Evolutionary conservation across 2,329 filamentous ascomycete species (phyloP).

Genomic region (Apiospora saccharicola): DNA sequence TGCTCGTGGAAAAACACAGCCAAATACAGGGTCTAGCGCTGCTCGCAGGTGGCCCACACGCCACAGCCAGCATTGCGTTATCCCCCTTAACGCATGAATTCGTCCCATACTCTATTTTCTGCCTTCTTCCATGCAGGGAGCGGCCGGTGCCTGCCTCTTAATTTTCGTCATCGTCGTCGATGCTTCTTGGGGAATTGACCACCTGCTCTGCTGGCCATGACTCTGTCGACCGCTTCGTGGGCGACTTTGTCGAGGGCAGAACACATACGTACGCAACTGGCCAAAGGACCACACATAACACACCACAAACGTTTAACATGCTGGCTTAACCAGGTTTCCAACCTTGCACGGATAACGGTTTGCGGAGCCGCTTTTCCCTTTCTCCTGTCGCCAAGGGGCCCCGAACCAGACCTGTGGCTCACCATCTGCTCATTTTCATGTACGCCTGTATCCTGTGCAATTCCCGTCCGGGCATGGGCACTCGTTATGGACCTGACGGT

Average conservation of each 20-base stretch:
- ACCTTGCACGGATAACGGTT: conserved; percentile 13
- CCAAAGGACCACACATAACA: neutral
- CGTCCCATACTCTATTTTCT: conserved; percentile 13
- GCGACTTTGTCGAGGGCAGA: neutral
- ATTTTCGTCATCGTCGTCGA: neutral
- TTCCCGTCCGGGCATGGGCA: neutral
- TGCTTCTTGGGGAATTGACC: neutral
- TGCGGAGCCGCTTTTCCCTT: conserved; percentile 14
- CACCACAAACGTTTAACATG: conserved; percentile 6
- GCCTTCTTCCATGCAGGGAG: neutral
- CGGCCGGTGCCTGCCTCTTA: neutral
- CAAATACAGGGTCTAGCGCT: neutral
- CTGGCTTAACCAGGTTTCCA: neutral
- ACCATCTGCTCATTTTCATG: conserved; percentile 7
- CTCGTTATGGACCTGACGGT: neutral
- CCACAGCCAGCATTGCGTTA: neutral
- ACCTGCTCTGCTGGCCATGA: conserved; percentile 10
- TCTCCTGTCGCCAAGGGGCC: conserved; percentile 6
- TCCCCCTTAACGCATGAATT: conserved; percentile 5
- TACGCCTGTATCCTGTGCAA: conserved; percentile 1
- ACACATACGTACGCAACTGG: neutral
- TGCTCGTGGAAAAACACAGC: neutral
- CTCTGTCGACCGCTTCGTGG: neutral
- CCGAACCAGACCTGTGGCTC: conserved; percentile 7
- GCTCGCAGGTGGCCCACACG: neutral